These are phyloP conservation scores for Rhizopogon vulgaris DNA, from an alignment of 768 basidiomycete genomes.

Conservation along the genomic window DNA sequence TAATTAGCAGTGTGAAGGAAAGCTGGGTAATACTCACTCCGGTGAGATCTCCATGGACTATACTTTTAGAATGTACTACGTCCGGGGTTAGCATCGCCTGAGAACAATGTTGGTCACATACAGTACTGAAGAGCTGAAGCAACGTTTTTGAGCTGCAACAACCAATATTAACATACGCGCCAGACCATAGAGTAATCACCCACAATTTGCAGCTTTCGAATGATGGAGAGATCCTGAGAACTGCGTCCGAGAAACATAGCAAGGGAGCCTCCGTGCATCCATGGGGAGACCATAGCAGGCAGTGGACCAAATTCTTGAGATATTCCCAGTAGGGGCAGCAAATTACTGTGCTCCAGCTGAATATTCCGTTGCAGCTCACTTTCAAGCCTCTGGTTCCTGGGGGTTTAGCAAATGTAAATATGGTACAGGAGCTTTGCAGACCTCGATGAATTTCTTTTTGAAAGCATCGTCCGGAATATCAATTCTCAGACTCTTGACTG, in stretches of 20 bases:
- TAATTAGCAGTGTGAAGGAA: neutral
- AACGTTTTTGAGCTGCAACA: neutral
- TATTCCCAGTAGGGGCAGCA: conserved; percentile 13
- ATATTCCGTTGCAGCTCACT: conserved; percentile 17
- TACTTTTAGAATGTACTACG: neutral
- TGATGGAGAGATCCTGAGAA: conserved; percentile 1
- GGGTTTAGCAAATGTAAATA: neutral
- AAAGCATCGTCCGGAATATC: neutral
- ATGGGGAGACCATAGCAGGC: conserved; percentile 16
- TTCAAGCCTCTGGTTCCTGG: conserved; percentile 8
- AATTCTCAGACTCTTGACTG: neutral
- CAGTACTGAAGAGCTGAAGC: neutral
- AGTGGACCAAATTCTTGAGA: conserved; percentile 15
- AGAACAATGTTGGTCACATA: neutral
- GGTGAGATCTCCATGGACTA: conserved; percentile 4
- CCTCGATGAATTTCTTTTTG: neutral
- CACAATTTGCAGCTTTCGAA: conserved; percentile 11
- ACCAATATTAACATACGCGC: too few relatives aligned
- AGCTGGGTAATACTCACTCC: neutral
- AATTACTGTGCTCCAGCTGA: conserved; percentile 13
- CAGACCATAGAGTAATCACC: neutral
- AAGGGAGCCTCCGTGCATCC: conserved; percentile 12
- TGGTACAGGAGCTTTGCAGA: neutral
- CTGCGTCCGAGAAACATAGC: conserved; percentile 6
- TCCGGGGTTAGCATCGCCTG: neutral